Conservation (phyloP, 805 yeast species). For the Aciculoconidium aculeatum region DNA sequence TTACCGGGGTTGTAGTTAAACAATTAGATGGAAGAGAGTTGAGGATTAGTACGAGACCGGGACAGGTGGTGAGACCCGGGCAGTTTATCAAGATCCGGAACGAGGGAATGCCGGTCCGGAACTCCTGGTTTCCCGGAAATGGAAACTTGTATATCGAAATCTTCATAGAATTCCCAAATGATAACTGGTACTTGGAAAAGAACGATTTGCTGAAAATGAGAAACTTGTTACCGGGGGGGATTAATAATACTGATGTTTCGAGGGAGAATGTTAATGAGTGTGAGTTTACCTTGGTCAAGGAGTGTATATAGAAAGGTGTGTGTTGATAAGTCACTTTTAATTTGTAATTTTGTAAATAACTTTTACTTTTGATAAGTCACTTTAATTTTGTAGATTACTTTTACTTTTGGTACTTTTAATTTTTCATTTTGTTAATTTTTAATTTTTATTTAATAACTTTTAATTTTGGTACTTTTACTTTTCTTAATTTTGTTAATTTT, state of each 20-base stretch:
- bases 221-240: constrained; percentile 47
- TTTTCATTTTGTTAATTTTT: too few species aligned
- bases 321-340: too few species aligned
- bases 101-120: constrained; percentile 79
- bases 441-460: too few species aligned
- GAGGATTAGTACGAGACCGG: constrained; percentile 59
- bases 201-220: constrained; percentile 52
- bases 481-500: too few species aligned
- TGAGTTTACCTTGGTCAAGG: too few species aligned
- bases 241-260: constrained; percentile 18
- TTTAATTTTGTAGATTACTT: too few species aligned
- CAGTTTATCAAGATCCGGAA: constrained; percentile 56
- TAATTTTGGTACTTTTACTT: too few species aligned
- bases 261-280: constrained; percentile 19
- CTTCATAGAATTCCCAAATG: constrained; percentile 77
- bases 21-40: constrained; percentile 80
- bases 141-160: constrained; percentile 72
- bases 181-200: constrained; percentile 77
- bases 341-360: too few species aligned
- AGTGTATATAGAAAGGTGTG: constrained; percentile 23
- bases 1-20: constrained; percentile 54
- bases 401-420: too few species aligned
- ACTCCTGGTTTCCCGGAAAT: constrained; percentile 27
- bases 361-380: too few species aligned
- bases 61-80: constrained; percentile 77